A percentile compares a stretch with the other conserved stretches of the same genome.
Conservation (phyloP, 2,329 filamentous ascomycete genomes). For the Aspergillus hortae region DNA sequence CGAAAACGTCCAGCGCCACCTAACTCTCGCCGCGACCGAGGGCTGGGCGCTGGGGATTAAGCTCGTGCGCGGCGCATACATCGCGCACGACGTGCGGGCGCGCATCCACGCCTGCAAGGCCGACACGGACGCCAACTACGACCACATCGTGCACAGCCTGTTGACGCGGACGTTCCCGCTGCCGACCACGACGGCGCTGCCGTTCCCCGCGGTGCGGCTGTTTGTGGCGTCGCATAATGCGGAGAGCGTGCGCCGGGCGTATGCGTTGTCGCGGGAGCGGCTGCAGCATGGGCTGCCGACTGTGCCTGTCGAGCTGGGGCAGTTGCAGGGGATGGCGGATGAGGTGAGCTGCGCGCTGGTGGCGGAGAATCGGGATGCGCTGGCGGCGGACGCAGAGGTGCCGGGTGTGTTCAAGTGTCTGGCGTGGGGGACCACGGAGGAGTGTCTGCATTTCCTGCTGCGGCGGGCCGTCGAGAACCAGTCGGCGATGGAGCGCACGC, state of each 20-base stretch:
- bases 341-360: constrained; percentile 64
- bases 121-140: constrained; percentile 45
- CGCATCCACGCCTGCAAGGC: constrained; percentile 37
- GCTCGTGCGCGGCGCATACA: constrained; percentile 46
- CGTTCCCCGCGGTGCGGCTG: constrained; percentile 36
- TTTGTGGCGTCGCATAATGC: constrained; percentile 54
- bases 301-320: constrained; percentile 57
- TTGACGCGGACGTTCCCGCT: constrained; percentile 37
- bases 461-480: constrained; percentile 67
- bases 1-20: constrained; percentile 35
- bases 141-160: constrained; percentile 47
- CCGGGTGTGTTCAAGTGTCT: constrained; percentile 49
- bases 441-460: constrained; percentile 54
- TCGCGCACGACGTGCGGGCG: constrained; percentile 35
- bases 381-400: too few relatives aligned
- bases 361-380: constrained; percentile 7
- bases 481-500: constrained; percentile 64
- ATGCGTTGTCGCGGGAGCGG: constrained; percentile 32
- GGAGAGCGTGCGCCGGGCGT: constrained; percentile 46
- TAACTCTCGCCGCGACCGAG: constrained; percentile 36
- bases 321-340: constrained; percentile 88
- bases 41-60: constrained; percentile 44
- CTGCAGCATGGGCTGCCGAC: constrained; percentile 37
- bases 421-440: constrained; percentile 51
- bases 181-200: constrained; percentile 9